Conservation (phyloP, 2,329 filamentous ascomycete species). For the Achaetomium macrosporum region DNA sequence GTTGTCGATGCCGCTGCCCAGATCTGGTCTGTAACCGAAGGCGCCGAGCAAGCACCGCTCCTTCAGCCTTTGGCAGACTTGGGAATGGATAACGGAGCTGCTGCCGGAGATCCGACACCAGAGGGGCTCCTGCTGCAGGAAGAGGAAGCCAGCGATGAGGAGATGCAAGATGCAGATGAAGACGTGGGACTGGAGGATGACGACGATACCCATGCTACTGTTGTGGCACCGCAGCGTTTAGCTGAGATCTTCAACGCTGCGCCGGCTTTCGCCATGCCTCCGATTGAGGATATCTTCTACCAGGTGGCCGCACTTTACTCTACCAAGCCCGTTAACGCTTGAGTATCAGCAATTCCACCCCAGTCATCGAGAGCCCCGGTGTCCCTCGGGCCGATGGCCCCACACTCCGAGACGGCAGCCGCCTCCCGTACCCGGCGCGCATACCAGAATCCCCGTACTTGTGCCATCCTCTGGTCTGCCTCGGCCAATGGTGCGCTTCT, state of each 20-base stretch:
- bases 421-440: no score
- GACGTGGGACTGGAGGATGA: constrained; percentile 30
- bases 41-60: constrained; percentile 48
- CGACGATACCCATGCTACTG: constrained; percentile 46
- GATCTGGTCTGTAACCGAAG: constrained; percentile 58
- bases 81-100: constrained; percentile 34
- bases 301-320: constrained; percentile 62
- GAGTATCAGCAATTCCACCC: neutral
- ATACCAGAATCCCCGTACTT: no score
- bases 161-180: constrained; percentile 29
- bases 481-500: no score
- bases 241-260: constrained; percentile 65
- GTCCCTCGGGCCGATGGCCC: neutral
- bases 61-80: constrained; percentile 52
- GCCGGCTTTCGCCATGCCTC: constrained; percentile 62
- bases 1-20: constrained; percentile 70
- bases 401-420: neutral
- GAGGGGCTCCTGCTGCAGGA: constrained; percentile 37
- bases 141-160: constrained; percentile 39
- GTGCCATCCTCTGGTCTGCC: no score
- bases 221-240: constrained; percentile 63
- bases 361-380: neutral
- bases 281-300: constrained; percentile 70
- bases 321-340: constrained; percentile 40
- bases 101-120: constrained; percentile 16